phyloP scores from a whole-genome alignment of 192 early-diverging fungal genomes.

The Blastocladiella britannica region DNA sequence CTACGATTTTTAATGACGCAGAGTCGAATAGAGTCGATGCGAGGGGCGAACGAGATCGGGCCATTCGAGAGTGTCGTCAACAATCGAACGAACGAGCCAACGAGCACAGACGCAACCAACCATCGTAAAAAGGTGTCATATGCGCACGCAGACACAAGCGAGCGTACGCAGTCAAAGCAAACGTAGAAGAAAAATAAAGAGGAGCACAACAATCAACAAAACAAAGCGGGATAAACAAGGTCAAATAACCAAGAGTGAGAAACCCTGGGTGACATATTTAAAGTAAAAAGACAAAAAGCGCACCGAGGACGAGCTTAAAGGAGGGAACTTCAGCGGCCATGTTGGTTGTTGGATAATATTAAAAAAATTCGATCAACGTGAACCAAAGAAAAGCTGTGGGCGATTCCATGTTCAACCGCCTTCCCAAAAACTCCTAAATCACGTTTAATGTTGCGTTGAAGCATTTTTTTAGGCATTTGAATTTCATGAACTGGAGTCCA shows the following conservation, averaged over 20 bases:
- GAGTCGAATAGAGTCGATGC: not conserved
- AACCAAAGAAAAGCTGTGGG: no score
- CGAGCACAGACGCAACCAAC: not conserved
- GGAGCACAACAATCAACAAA: no score
- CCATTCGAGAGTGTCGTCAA: conserved; percentile 2
- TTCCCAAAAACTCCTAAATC: no score
- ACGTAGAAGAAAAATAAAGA: no score
- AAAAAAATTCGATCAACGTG: no score
- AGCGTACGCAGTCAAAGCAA: no score
- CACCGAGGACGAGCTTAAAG: conserved; percentile 83
- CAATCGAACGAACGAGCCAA: not conserved
- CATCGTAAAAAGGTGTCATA: not conserved
- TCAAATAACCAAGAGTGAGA: not conserved
- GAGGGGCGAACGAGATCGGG: not conserved
- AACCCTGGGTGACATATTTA: not conserved
- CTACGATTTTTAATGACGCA: conserved; percentile 15
- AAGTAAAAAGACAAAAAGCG: not conserved
- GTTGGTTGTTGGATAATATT: not conserved
- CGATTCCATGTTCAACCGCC: no score
- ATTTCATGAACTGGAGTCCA: no score
- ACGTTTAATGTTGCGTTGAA: no score
- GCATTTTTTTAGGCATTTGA: no score
- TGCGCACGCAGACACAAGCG: not conserved
- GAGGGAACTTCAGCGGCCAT: conserved; percentile 24
- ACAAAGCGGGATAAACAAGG: not conserved